Evolutionary conservation across 2,329 filamentous ascomycete genomes (phyloP).

Genomic region (Coniochaeta sp.): DNA sequence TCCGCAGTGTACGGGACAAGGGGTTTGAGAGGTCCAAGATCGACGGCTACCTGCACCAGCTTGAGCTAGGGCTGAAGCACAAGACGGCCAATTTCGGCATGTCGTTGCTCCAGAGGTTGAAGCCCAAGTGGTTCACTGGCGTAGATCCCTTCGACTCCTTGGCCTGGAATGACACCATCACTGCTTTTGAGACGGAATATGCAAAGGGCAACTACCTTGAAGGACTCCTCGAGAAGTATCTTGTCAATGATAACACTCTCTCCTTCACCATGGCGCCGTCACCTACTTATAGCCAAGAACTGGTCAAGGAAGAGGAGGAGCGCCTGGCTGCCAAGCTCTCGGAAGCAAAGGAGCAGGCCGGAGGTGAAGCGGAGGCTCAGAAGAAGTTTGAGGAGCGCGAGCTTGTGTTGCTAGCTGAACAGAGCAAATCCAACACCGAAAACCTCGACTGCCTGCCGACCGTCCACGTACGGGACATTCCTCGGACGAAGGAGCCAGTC

Average conservation of each 20-base stretch:
- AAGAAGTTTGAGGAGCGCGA: conserved; percentile 71
- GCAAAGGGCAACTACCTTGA: conserved; percentile 76
- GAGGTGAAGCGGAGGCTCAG: conserved; percentile 64
- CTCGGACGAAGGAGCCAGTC: conserved; percentile 60
- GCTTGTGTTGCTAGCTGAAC: conserved; percentile 69
- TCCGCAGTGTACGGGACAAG: conserved; percentile 61
- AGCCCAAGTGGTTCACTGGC: conserved; percentile 93
- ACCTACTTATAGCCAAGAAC: conserved; percentile 61
- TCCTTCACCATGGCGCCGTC: conserved; percentile 94
- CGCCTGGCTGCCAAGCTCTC: conserved; percentile 69
- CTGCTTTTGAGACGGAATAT: conserved; percentile 72
- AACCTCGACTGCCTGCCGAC: conserved; percentile 85
- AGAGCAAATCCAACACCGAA: conserved; percentile 76
- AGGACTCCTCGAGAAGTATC: conserved; percentile 77
- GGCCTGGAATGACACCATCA: conserved; percentile 84
- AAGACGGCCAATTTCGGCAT: conserved; percentile 96
- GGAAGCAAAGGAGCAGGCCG: conserved; percentile 59
- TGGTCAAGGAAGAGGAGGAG: conserved; percentile 69
- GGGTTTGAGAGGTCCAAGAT: conserved; percentile 90
- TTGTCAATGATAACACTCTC: conserved; percentile 78
- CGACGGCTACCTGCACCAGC: conserved; percentile 85
- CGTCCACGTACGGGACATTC: conserved; percentile 83
- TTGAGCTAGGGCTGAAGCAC: conserved; percentile 90
- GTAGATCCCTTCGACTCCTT: conserved; percentile 86
- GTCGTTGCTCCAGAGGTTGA: conserved; percentile 78